A percentile compares a stretch with the other conserved stretches of the same genome.
phyloP scores from a whole-genome alignment of 176 grass and related monocot genomes.

The Juncus effusus region DNA sequence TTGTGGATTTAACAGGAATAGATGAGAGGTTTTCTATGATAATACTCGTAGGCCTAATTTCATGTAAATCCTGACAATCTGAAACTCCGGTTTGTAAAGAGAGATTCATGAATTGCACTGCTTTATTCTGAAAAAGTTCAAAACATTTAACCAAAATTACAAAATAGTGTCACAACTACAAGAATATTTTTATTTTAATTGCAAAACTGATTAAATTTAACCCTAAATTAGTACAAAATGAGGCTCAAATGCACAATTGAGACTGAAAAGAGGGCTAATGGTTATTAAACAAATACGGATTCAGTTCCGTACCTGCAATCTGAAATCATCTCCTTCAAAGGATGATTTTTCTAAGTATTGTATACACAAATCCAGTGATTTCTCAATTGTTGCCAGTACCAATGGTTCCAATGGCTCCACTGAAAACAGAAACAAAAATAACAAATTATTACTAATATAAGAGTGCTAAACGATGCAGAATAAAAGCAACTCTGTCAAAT shows the following conservation, averaged over 20 bases:
- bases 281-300: constrained; percentile 18
- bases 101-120: constrained; percentile 54
- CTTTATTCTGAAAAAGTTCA: constrained; percentile 46
- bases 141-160: constrained; percentile 30
- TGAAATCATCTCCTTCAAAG: constrained; percentile 61
- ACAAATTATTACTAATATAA: constrained; percentile 2
- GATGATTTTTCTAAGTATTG: constrained; percentile 73
- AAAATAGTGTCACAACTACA: constrained; percentile 26
- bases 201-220: neutral
- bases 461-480: neutral
- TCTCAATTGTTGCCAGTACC: constrained; percentile 60
- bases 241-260: neutral
- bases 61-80: constrained; percentile 35
- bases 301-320: constrained; percentile 53
- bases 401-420: constrained; percentile 62
- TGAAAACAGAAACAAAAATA: constrained; percentile 33
- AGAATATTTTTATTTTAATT: constrained; percentile 7
- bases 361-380: constrained; percentile 74
- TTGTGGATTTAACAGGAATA: constrained; percentile 38
- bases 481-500: too few species aligned
- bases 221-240: constrained; percentile 6
- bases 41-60: constrained; percentile 39
- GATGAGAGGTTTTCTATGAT: constrained; percentile 55
- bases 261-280: neutral
- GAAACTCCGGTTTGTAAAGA: constrained; percentile 45